Conservation (phyloP, 1,139 yeast genomes). For the Kodamaea arcana region DNA sequence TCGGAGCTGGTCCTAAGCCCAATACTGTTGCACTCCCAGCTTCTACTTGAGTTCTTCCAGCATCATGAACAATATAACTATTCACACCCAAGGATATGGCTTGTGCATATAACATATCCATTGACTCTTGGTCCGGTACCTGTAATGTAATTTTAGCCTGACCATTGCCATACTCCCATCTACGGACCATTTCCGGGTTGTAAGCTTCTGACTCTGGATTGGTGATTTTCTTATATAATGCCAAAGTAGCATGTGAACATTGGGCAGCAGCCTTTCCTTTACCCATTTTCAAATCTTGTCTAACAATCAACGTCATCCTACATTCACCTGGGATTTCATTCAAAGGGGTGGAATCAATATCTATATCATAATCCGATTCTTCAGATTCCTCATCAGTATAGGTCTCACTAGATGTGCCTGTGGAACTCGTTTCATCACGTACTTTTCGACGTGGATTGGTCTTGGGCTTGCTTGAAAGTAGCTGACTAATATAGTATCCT, state of each 20-base stretch:
- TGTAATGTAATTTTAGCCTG: constrained; percentile 95
- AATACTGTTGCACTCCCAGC: constrained; percentile 93
- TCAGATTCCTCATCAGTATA: constrained; percentile 16
- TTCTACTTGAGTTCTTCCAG: constrained; percentile 94
- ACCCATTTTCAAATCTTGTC: constrained; percentile 88
- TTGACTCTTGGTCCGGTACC: constrained; percentile 66
- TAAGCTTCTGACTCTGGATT: constrained; percentile 51
- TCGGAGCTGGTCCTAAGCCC: constrained; percentile 98
- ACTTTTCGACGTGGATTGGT: neutral
- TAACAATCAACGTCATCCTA: constrained; percentile 81
- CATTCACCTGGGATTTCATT: constrained; percentile 74
- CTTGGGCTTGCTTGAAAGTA: constrained; percentile 2
- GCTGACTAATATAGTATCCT: constrained; percentile 21
- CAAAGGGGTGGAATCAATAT: constrained; percentile 52
- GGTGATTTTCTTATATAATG: constrained; percentile 71
- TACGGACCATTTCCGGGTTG: constrained; percentile 54
- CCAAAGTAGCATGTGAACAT: constrained; percentile 95
- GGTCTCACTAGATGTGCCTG: neutral
- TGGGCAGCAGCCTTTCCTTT: constrained; percentile 98
- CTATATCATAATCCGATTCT: constrained; percentile 46
- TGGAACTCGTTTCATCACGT: neutral
- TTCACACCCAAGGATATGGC: constrained; percentile 80
- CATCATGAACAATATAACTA: constrained; percentile 82
- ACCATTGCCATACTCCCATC: constrained; percentile 78
- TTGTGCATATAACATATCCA: constrained; percentile 73